Percentiles rank a stretch among this genome's conserved stretches.
Evolutionary conservation across 345 rosid species (phyloP).

Genomic region (Hypericum perforatum): DNA sequence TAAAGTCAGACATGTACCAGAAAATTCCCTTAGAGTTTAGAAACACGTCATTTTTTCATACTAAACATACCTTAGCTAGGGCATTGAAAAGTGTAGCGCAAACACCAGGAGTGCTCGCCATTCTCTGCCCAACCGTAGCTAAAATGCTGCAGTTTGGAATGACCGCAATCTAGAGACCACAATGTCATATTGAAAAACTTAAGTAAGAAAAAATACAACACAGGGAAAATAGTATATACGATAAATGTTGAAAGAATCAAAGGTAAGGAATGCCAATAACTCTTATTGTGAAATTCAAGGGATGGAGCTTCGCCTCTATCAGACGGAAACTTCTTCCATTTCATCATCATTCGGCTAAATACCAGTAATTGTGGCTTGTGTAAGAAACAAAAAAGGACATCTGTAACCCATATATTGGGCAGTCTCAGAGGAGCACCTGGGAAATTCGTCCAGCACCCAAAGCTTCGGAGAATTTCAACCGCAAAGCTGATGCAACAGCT

Average conservation of each 20-base stretch:
- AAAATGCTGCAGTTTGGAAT: conserved; percentile 88
- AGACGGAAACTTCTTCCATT: too few relatives aligned
- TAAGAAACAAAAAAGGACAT: too few relatives aligned
- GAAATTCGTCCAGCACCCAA: conserved; percentile 92
- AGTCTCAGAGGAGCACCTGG: conserved; percentile 39
- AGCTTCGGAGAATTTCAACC: conserved; percentile 77
- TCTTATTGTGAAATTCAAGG: too few relatives aligned
- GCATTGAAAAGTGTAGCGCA: conserved; percentile 96
- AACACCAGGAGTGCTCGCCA: conserved; percentile 99
- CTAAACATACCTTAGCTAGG: conserved; percentile 57
- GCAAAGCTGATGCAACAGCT: conserved; percentile 80
- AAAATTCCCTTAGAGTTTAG: neutral
- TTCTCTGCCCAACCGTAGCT: conserved; percentile 96
- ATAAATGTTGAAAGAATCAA: too few relatives aligned
- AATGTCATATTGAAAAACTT: neutral
- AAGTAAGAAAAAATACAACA: neutral
- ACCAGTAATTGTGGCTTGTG: too few relatives aligned
- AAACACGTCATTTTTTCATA: conserved; percentile 1
- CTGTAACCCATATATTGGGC: neutral
- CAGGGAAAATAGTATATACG: too few relatives aligned
- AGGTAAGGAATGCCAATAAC: too few relatives aligned
- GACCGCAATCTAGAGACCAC: conserved; percentile 55
- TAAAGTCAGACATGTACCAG: neutral
- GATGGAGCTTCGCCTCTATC: too few relatives aligned
- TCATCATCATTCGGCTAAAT: too few relatives aligned